Conservation (phyloP, 73 alveolate species). For the Diophrys sp. region DNA sequence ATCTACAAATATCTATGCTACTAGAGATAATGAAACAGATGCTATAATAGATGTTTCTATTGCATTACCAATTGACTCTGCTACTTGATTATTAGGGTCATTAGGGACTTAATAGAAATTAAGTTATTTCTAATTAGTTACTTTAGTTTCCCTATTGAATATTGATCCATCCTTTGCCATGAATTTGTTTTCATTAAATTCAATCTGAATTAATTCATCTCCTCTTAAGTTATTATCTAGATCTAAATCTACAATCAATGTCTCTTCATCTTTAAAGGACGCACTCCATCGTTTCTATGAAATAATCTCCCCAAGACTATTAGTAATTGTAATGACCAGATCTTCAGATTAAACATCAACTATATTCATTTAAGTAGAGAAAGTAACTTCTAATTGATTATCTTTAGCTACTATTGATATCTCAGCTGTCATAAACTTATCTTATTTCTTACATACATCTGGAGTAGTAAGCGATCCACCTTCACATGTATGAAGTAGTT, state of each 20-base stretch:
- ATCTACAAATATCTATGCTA: neutral
- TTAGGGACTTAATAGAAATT: neutral
- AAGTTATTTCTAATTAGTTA: neutral
- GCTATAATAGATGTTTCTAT: neutral
- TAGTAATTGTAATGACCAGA: neutral
- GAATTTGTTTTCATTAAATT: too few species aligned
- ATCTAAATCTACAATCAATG: neutral
- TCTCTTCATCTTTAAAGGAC: neutral
- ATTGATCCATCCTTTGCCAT: neutral
- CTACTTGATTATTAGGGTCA: neutral
- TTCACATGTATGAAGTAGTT: conserved; percentile 46
- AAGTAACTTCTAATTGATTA: neutral
- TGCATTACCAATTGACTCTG: neutral
- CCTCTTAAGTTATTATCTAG: neutral
- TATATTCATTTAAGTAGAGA: neutral
- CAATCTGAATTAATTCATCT: neutral
- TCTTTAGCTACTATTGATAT: neutral
- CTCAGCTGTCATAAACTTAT: neutral
- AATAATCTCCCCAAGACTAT: neutral
- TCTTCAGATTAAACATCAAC: neutral
- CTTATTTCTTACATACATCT: conserved; percentile 21
- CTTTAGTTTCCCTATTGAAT: too few species aligned
- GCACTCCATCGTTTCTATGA: neutral
- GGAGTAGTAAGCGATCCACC: conserved; percentile 46
- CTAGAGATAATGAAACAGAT: neutral